Evolutionary conservation across 495 filamentous ascomycete genomes (phyloP).

Genomic region (Penicillium samsonianum): DNA sequence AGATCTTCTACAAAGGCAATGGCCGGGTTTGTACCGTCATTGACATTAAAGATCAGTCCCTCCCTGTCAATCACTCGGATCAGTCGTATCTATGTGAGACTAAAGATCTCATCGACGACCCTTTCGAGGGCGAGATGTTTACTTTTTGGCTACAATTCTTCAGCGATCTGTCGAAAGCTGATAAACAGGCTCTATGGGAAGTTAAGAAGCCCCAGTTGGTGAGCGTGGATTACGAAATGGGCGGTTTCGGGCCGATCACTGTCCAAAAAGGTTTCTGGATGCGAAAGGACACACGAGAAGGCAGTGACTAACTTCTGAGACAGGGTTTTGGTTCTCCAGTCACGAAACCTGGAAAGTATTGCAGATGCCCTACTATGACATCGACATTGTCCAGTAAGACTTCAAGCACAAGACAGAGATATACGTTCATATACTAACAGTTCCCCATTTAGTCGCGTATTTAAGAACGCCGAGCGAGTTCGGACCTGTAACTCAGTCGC

Average conservation of each 20-base stretch:
- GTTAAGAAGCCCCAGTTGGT: slow-evolving; percentile 36
- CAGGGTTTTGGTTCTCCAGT: slow-evolving; percentile 38
- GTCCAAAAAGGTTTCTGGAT: slow-evolving; percentile 33
- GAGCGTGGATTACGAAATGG: slow-evolving; percentile 33
- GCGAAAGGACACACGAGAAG: neutral
- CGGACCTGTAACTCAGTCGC: slow-evolving; percentile 39
- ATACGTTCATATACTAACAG: neutral
- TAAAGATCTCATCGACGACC: slow-evolving; percentile 29
- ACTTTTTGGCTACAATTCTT: slow-evolving; percentile 42
- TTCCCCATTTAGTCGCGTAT: slow-evolving; percentile 22
- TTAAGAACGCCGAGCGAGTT: slow-evolving; percentile 35
- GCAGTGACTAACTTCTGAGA: neutral
- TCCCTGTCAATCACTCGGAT: slow-evolving; percentile 22
- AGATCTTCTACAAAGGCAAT: slow-evolving; percentile 34
- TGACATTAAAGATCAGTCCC: slow-evolving; percentile 28
- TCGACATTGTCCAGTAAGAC: slow-evolving; percentile 30
- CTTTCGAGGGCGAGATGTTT: slow-evolving; percentile 40
- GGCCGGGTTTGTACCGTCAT: slow-evolving; percentile 35
- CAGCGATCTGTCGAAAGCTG: slow-evolving; percentile 25
- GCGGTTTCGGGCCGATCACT: slow-evolving; percentile 35
- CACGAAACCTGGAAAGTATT: slow-evolving; percentile 41
- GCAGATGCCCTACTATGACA: slow-evolving; percentile 40
- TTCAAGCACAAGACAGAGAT: slow-evolving; percentile 1
- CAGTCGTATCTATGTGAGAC: slow-evolving; percentile 35
- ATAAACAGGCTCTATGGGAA: slow-evolving; percentile 31